Evolutionary conservation across 1,284 basidiomycete genomes (phyloP).

Genomic region (Cryptococcus sp.): DNA sequence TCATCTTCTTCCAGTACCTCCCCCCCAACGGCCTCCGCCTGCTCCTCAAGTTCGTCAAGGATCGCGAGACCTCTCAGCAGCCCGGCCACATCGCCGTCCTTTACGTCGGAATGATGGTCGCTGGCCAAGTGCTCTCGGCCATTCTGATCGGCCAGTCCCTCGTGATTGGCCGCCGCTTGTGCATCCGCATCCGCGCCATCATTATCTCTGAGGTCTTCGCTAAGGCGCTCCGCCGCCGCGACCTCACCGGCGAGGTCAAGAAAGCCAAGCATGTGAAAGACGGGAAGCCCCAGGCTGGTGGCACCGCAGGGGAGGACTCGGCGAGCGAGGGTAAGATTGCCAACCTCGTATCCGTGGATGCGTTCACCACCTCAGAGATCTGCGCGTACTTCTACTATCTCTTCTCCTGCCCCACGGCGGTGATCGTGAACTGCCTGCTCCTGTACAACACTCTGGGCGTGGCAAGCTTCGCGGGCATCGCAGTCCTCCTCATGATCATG

Average conservation of each 20-base stretch:
- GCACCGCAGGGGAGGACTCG: slow-evolving; percentile 22
- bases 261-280: slow-evolving; percentile 23
- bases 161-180: slow-evolving; percentile 53
- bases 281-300: slow-evolving; percentile 18
- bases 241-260: slow-evolving; percentile 47
- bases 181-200: slow-evolving; percentile 52
- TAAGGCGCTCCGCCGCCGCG: slow-evolving; percentile 55
- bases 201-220: slow-evolving; percentile 57
- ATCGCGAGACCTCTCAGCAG: slow-evolving; percentile 34
- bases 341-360: slow-evolving; percentile 57
- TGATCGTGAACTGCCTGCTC: slow-evolving; percentile 52
- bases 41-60: slow-evolving; percentile 52
- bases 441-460: slow-evolving; percentile 50
- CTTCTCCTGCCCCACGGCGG: slow-evolving; percentile 48
- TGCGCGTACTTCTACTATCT: slow-evolving; percentile 48
- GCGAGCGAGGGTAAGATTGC: slow-evolving; percentile 55
- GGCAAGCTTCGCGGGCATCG: slow-evolving; percentile 52
- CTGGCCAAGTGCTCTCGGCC: slow-evolving; percentile 50
- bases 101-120: slow-evolving; percentile 54
- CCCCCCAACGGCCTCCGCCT: slow-evolving; percentile 54
- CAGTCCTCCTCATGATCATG: slow-evolving; percentile 46
- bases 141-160: slow-evolving; percentile 51
- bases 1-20: slow-evolving; percentile 51
- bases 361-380: slow-evolving; percentile 50
- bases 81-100: slow-evolving; percentile 54